phyloP scores from a whole-genome alignment of 352 stramenopile species.

The Aphanomyces cochlioides region DNA sequence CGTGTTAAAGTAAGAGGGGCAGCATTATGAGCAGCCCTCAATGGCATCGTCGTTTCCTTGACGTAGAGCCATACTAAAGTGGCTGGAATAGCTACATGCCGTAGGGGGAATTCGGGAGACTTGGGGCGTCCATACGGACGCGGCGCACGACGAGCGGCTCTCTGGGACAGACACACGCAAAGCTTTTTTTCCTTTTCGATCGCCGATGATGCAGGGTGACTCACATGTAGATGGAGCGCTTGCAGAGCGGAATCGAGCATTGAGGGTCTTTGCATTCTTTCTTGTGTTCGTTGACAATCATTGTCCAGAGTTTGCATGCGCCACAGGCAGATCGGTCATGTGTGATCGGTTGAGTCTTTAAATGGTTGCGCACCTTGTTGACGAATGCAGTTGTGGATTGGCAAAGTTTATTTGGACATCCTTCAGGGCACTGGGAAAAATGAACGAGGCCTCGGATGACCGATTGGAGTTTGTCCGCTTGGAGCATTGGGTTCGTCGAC shows the following conservation, averaged over 20 bases:
- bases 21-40: too few species aligned
- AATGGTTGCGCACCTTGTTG: constrained; percentile 46
- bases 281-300: constrained; percentile 42
- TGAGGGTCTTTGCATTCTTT: constrained; percentile 30
- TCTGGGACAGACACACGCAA: too few species aligned
- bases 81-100: too few species aligned
- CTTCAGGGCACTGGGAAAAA: constrained; percentile 38
- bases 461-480: constrained; percentile 54
- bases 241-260: constrained; percentile 49
- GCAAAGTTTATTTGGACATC: constrained; percentile 52
- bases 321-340: constrained; percentile 44
- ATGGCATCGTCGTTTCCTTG: too few species aligned
- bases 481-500: constrained; percentile 22
- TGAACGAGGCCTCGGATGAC: constrained; percentile 52
- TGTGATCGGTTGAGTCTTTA: constrained; percentile 32
- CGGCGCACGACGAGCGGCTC: too few species aligned
- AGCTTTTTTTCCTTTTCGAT: not conserved
- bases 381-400: constrained; percentile 54
- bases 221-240: constrained; percentile 18
- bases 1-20: too few species aligned
- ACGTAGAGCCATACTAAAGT: too few species aligned
- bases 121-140: too few species aligned
- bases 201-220: not conserved
- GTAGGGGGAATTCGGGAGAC: too few species aligned
- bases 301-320: constrained; percentile 56